A percentile compares a stretch with the other conserved stretches of the same genome.
Conservation (phyloP, 768 basidiomycete genomes). For the Amanita rimosa region DNA sequence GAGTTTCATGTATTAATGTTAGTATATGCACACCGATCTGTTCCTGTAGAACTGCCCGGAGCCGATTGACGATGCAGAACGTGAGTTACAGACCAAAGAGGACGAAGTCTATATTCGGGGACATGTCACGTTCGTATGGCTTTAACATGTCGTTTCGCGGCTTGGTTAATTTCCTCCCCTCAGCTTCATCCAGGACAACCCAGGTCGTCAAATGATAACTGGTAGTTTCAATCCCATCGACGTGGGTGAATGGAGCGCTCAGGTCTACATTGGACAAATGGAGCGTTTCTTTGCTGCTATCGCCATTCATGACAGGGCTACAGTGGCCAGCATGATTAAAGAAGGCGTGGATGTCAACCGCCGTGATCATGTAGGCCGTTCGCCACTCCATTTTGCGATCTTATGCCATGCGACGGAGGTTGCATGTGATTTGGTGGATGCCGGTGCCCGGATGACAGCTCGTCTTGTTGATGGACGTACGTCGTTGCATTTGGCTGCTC, state of each 20-base stretch:
- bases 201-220: slow-evolving; percentile 48
- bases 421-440: slow-evolving; percentile 39
- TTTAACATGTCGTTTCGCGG: not conserved
- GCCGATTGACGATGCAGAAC: slow-evolving; percentile 45
- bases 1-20: not conserved
- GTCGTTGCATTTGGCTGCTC: slow-evolving; percentile 45
- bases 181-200: slow-evolving; percentile 50
- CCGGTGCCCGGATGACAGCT: slow-evolving; percentile 43
- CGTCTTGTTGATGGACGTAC: slow-evolving; percentile 46
- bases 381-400: slow-evolving; percentile 48
- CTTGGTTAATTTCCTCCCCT: not conserved
- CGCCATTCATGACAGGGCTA: slow-evolving; percentile 27
- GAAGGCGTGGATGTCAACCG: slow-evolving; percentile 35
- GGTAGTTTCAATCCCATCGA: slow-evolving; percentile 61
- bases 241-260: slow-evolving; percentile 52
- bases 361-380: slow-evolving; percentile 54
- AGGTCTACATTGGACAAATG: slow-evolving; percentile 44
- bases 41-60: slow-evolving; percentile 36
- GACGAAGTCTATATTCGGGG: slow-evolving; percentile 43
- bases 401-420: slow-evolving; percentile 32
- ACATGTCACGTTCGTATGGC: slow-evolving; percentile 30
- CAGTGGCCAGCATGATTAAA: slow-evolving; percentile 27
- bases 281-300: slow-evolving; percentile 50
- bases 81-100: slow-evolving; percentile 37
- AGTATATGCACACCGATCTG: not conserved